Conservation (phyloP, 2,329 filamentous ascomycete species). For the Davidsoniella virescens region DNA sequence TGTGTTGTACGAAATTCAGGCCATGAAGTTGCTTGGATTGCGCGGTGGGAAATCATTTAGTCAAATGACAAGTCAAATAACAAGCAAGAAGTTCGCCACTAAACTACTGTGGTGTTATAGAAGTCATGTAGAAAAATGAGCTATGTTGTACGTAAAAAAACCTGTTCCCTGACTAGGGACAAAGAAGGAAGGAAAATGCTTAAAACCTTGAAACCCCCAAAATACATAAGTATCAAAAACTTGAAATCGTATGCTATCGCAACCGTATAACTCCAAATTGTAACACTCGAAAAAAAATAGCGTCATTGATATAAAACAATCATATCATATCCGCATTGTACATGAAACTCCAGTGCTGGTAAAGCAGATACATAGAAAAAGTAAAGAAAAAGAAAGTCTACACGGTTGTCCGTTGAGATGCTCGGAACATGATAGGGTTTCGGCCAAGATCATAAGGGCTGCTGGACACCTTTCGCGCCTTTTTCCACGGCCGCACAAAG, state of each 20-base stretch:
- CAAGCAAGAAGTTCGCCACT: neutral
- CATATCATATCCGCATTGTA: too few species aligned
- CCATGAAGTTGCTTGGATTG: conserved; percentile 62
- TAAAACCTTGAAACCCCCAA: too few species aligned
- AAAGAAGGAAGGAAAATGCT: too few species aligned
- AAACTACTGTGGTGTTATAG: neutral
- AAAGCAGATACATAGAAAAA: too few species aligned
- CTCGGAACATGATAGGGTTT: neutral
- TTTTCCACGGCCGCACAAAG: conserved; percentile 13
- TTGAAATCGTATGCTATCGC: neutral
- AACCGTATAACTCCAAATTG: neutral
- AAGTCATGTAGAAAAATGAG: neutral
- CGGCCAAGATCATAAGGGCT: neutral
- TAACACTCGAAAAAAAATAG: too few species aligned
- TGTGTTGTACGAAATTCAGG: conserved; percentile 77
- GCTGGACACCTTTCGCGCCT: conserved; percentile 7
- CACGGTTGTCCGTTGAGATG: neutral
- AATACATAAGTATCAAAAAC: neutral
- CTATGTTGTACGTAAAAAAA: neutral
- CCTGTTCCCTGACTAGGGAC: too few species aligned
- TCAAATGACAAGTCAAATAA: neutral
- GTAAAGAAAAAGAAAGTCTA: conserved; percentile 1
- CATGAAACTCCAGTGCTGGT: neutral
- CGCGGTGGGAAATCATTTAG: conserved; percentile 54
- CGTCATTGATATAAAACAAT: too few species aligned